Conservation (phyloP, 2,329 filamentous ascomycete species). For the Paecilomyces formosus region DNA sequence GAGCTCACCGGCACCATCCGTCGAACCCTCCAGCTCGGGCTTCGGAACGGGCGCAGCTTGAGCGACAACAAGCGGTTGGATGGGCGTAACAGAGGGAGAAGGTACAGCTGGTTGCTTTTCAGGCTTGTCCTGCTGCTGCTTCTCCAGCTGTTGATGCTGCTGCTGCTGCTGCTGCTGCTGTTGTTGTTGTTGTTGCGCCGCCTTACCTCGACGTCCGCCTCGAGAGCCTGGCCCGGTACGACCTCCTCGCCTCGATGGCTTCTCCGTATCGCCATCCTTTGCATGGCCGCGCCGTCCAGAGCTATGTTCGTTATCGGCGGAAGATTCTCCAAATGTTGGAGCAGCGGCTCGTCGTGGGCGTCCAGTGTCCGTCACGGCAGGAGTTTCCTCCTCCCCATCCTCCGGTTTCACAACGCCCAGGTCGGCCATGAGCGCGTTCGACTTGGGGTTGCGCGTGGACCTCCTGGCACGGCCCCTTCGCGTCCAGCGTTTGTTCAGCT, state of each 20-base stretch:
- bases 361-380: constrained; percentile 43
- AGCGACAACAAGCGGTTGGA: constrained; percentile 6
- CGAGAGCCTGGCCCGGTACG: constrained; percentile 24
- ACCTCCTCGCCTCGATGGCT: constrained; percentile 25
- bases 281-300: constrained; percentile 26
- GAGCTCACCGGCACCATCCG: constrained; percentile 12
- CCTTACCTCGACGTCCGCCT: constrained; percentile 27
- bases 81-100: constrained; percentile 2
- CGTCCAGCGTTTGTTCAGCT: constrained; percentile 39
- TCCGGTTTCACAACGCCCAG: constrained; percentile 36
- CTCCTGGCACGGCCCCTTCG: constrained; percentile 32
- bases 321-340: constrained; percentile 39
- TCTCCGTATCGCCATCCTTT: constrained; percentile 31
- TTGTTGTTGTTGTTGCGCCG: no score
- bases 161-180: constrained; percentile 19
- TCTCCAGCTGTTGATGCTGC: constrained; percentile 10
- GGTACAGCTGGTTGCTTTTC: not conserved
- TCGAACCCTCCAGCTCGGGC: constrained; percentile 15
- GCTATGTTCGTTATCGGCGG: constrained; percentile 22
- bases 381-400: constrained; percentile 37
- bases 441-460: constrained; percentile 33
- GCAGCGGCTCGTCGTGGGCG: constrained; percentile 43
- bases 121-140: not conserved
- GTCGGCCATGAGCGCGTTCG: constrained; percentile 42
- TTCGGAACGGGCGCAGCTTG: constrained; percentile 18